Evolutionary conservation across 139 green algal genomes (phyloP), one percentile per base, ranked within the genome.

Genomic region (Trebouxia sp.): DNA sequence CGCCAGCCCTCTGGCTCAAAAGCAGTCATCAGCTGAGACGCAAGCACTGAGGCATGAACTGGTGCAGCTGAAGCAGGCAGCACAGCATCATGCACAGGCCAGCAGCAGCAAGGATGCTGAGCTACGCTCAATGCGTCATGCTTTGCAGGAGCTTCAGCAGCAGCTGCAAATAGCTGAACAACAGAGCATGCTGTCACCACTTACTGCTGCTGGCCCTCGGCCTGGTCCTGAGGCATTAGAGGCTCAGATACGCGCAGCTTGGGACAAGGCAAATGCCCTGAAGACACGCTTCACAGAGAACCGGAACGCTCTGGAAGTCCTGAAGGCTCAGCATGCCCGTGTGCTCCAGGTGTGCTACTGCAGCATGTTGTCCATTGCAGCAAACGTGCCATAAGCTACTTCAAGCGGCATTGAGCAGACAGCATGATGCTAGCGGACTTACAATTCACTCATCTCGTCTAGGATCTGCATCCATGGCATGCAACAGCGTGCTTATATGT

Each of bases 311-410:
- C 50, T 58, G 26, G 35, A 75, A 28, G 32, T 38, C 6, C 12
- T 76, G 26, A 75, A 69, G 41, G 39, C 12, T 38, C 56, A 62
- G 58, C 38, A 75, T 47, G 42, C 20, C 24, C 9, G 22, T 47
- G 38, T 58, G 24, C 24, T 75, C 37, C 41, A 82, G 76, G 75
- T n/a, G n/a, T n/a, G n/a, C n/a, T n/a, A n/a, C n/a, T n/a, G n/a
- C n/a, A n/a, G n/a, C n/a, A n/a, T n/a, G n/a, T n/a, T n/a, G n/a
- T n/a, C n/a, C n/a, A n/a, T n/a, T n/a, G n/a, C n/a, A n/a, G n/a
- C n/a, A n/a, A n/a, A n/a, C n/a, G n/a, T n/a, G n/a, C n/a, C n/a
- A n/a, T n/a, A n/a, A n/a, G n/a, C n/a, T n/a, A n/a, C n/a, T n/a
- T n/a, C n/a, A n/a, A n/a, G n/a, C n/a, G n/a, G n/a, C n/a, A n/a